phyloP scores from a whole-genome alignment of 106 monocot genomes.

The Phalaenopsis aphrodite region DNA sequence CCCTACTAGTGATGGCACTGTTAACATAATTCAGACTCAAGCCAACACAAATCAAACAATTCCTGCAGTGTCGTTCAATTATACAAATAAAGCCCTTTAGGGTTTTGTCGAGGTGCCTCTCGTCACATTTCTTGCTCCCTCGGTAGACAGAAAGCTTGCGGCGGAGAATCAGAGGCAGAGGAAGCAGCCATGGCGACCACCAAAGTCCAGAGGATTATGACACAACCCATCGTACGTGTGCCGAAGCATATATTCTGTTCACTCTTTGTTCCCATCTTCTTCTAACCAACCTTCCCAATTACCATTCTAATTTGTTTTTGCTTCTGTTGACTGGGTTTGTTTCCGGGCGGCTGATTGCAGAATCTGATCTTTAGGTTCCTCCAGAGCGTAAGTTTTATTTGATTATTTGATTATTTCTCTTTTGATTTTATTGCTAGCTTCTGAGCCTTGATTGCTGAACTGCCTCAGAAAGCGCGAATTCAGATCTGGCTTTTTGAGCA shows the following conservation, averaged over 20 bases:
- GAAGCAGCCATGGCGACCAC: constrained; percentile 19
- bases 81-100: no score
- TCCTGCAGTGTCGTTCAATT: no score
- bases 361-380: constrained; percentile 98
- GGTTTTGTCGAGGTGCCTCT: no score
- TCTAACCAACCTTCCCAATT: neutral
- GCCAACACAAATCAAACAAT: no score
- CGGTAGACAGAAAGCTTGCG: neutral
- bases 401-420: neutral
- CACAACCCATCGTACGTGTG: constrained; percentile 15
- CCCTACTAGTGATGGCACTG: no score
- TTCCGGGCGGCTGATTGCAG: constrained; percentile 24
- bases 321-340: neutral
- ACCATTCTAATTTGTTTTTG: neutral
- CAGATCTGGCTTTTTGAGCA: constrained; percentile 89
- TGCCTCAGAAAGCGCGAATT: constrained; percentile 67
- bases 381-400: constrained; percentile 58
- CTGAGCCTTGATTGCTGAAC: constrained; percentile 7
- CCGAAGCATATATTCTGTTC: neutral
- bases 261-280: neutral
- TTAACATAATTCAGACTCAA: no score
- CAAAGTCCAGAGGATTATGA: constrained; percentile 22
- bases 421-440: constrained; percentile 1
- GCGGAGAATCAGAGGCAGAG: neutral
- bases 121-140: no score